Evolutionary conservation across 129 eudicot genomes (phyloP).

Genomic region (Chrysanthemum lavandulifolium): DNA sequence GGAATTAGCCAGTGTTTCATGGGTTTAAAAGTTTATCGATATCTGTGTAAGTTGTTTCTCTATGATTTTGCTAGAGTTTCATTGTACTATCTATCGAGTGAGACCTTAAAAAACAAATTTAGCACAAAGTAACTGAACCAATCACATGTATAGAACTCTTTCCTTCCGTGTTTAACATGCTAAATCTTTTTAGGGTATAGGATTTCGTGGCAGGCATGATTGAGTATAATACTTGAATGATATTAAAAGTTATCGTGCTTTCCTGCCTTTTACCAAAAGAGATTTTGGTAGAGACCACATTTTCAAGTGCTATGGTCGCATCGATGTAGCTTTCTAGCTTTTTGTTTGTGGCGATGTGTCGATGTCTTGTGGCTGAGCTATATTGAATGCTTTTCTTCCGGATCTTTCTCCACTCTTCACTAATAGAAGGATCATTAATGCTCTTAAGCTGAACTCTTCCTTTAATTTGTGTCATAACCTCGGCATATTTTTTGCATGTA

Average conservation of each 20-base stretch:
- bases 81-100: neutral
- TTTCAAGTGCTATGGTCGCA: constrained; percentile 33
- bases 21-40: neutral
- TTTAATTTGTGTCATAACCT: neutral
- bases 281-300: constrained; percentile 33
- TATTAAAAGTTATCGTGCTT: constrained; percentile 18
- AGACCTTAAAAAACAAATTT: neutral
- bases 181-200: constrained; percentile 18
- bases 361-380: constrained; percentile 23
- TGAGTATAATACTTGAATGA: constrained; percentile 24
- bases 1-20: neutral
- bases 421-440: constrained; percentile 12
- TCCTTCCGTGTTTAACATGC: constrained; percentile 20
- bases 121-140: constrained; percentile 12
- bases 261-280: constrained; percentile 31
- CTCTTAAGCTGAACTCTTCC: neutral
- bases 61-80: constrained; percentile 8
- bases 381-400: constrained; percentile 24
- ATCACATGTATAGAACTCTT: constrained; percentile 1
- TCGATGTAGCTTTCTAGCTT: constrained; percentile 29
- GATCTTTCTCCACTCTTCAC: constrained; percentile 15
- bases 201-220: constrained; percentile 34
- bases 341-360: constrained; percentile 31
- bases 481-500: neutral
- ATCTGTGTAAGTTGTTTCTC: neutral